phyloP scores from a whole-genome alignment of 2,329 filamentous ascomycete species.

The Fusarium equiseti region DNA sequence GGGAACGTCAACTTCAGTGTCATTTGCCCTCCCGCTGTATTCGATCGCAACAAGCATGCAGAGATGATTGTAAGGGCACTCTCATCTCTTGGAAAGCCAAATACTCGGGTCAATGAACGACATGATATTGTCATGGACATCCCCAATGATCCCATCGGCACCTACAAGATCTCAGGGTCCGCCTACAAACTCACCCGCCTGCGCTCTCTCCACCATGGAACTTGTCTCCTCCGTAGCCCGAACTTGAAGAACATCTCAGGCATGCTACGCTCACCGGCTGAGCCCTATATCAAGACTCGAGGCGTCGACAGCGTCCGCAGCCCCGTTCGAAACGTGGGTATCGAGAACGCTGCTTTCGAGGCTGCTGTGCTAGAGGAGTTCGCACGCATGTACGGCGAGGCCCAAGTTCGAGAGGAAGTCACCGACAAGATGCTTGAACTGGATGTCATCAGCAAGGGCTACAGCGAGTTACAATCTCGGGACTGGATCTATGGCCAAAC shows the following conservation, averaged over 20 bases:
- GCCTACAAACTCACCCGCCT: slow-evolving; percentile 91
- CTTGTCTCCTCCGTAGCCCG: slow-evolving; percentile 82
- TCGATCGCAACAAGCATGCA: slow-evolving; percentile 88
- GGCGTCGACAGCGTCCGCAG: slow-evolving; percentile 94
- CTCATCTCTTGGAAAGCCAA: slow-evolving; percentile 65
- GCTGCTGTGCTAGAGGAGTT: slow-evolving; percentile 75
- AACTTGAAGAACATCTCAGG: slow-evolving; percentile 77
- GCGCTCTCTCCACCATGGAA: slow-evolving; percentile 91
- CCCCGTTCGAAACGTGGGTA: slow-evolving; percentile 80
- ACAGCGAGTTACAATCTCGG: slow-evolving; percentile 61
- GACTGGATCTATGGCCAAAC: slow-evolving; percentile 90
- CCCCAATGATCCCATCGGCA: slow-evolving; percentile 40
- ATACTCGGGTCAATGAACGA: slow-evolving; percentile 83
- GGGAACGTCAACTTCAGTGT: slow-evolving; percentile 97
- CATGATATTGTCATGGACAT: slow-evolving; percentile 89
- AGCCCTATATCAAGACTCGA: slow-evolving; percentile 79
- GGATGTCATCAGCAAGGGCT: slow-evolving; percentile 59
- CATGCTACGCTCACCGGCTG: slow-evolving; percentile 82
- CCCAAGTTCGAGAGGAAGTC: slow-evolving; percentile 55
- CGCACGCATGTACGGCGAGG: slow-evolving; percentile 69
- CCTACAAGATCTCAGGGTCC: slow-evolving; percentile 89
- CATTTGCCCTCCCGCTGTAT: slow-evolving; percentile 80
- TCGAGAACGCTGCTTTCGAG: slow-evolving; percentile 62
- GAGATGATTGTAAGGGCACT: slow-evolving; percentile 93
- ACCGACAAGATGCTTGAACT: slow-evolving; percentile 64